phyloP scores from a whole-genome alignment of 495 filamentous ascomycete species.

The Cladorrhinum samala region DNA sequence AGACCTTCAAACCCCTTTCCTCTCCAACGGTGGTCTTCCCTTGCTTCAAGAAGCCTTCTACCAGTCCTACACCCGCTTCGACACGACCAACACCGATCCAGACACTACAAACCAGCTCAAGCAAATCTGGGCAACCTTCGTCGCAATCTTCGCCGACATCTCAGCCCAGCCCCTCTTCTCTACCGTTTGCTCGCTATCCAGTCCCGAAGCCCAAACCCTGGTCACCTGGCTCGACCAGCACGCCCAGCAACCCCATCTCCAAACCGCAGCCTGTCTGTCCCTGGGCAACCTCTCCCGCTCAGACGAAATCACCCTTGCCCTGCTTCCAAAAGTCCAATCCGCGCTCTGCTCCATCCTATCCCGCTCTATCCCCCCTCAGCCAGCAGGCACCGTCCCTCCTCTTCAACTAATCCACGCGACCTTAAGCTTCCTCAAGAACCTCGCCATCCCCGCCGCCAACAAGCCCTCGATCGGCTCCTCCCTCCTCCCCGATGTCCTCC shows the following conservation, averaged over 20 bases:
- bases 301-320: slow-evolving; percentile 52
- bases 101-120: slow-evolving; percentile 49
- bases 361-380: slow-evolving; percentile 19
- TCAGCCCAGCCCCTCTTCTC: slow-evolving; percentile 54
- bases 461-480: slow-evolving; percentile 51
- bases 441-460: slow-evolving; percentile 62
- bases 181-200: slow-evolving; percentile 24
- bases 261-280: slow-evolving; percentile 67
- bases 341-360: slow-evolving; percentile 49
- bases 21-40: slow-evolving; percentile 28
- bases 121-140: slow-evolving; percentile 49
- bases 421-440: slow-evolving; percentile 73
- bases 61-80: slow-evolving; percentile 24
- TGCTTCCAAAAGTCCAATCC: slow-evolving; percentile 54
- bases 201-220: slow-evolving; percentile 43
- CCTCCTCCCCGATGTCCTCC: slow-evolving; percentile 41
- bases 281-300: slow-evolving; percentile 74
- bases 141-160: slow-evolving; percentile 56
- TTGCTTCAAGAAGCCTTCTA: slow-evolving; percentile 30
- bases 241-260: slow-evolving; percentile 40
- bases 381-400: slow-evolving; percentile 31
- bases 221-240: slow-evolving; percentile 39
- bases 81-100: slow-evolving; percentile 23
- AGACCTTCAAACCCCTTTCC: slow-evolving; percentile 38
- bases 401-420: slow-evolving; percentile 57